Base-by-base conservation (phyloP, 176 grass and related monocot species). In the Carex myosuroides region DNA sequence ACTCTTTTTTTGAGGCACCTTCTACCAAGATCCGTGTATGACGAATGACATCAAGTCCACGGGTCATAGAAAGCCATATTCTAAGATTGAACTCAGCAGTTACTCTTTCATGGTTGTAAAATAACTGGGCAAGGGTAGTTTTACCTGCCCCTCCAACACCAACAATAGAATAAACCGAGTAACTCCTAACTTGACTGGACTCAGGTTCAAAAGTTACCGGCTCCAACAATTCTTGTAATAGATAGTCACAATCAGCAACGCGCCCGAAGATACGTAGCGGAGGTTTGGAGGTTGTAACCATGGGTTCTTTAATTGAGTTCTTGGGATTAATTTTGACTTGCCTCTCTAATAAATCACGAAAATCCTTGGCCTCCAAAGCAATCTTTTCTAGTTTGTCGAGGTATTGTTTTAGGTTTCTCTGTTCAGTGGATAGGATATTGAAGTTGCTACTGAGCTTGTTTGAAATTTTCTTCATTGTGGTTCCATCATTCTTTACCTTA, bases 121-220 rank as follows among this genome's bases (percentile, higher is more conserved):
- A 22, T 22, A 48, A 48, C 50, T 53, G 42, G 20, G 41, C 72
- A 22, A 77, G 42, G 3, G 72, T 24, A 50, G 72, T 77, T 50
- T 77, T 77, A 42, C 72, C 72, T 11, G 72, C 72, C 72, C 72
- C 72, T 12, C 72, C 72, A n/a, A 55, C 50, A 50, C 72, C 72
- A 52, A 50, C 22, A 50, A 77, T 77, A 50, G 37, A 42, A 77
- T 21, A 5, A 50, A 22, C 8, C 18, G 33, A 20, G 68, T 55
- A 48, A 77, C 18, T 54, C 41, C 21, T 62, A 9, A 26, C n/a
- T 10, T 1, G 22, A 62, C 7, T 62, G 60, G 60, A 62, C 60
- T 24, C 60, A 11, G 60, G 60, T 62, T 22, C 60, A 26, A 7
- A 62, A 24, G 17, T 8, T 62, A 24, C 21, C 22, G n/a, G n/a